Conservation (phyloP, 1,284 basidiomycete genomes). For the Cystobasidium sp. region DNA sequence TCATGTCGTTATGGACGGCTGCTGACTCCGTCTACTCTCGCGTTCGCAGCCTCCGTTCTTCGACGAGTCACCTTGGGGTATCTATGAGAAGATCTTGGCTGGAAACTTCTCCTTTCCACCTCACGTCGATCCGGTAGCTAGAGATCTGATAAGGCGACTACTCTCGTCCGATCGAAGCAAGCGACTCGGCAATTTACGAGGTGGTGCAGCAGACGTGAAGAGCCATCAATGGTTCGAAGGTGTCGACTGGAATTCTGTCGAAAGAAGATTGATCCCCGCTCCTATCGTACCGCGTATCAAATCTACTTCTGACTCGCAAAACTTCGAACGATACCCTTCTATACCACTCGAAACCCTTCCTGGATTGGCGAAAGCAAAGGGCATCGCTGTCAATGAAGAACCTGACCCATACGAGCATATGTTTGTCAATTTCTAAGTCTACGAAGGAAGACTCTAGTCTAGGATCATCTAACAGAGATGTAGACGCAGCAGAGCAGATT, state of each 20-base stretch:
- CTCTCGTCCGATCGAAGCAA: slow-evolving; percentile 52
- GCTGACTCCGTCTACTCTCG: neutral
- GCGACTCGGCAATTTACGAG: slow-evolving; percentile 53
- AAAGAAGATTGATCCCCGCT: slow-evolving; percentile 51
- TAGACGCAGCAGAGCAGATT: too few species aligned
- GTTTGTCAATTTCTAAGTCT: slow-evolving; percentile 25
- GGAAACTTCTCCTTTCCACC: slow-evolving; percentile 50
- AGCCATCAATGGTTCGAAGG: slow-evolving; percentile 55
- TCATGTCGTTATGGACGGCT: neutral
- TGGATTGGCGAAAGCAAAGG: slow-evolving; percentile 49
- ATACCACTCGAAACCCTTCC: slow-evolving; percentile 50
- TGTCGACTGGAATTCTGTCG: slow-evolving; percentile 53
- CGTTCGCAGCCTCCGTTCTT: slow-evolving; percentile 50
- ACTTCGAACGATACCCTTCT: slow-evolving; percentile 54
- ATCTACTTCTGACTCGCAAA: slow-evolving; percentile 50
- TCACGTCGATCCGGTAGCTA: slow-evolving; percentile 50
- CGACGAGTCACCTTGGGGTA: slow-evolving; percentile 52
- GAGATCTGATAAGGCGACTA: slow-evolving; percentile 51
- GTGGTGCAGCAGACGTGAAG: slow-evolving; percentile 52
- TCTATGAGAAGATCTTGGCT: slow-evolving; percentile 54
- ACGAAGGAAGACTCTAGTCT: too few species aligned
- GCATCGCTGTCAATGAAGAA: slow-evolving; percentile 22
- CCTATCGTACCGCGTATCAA: slow-evolving; percentile 53
- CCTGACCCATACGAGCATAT: slow-evolving; percentile 38
- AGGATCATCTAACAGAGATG: too few species aligned